phyloP scores from a whole-genome alignment of 225 moss, liverwort and hornwort genomes.

The Ulota crispa region DNA sequence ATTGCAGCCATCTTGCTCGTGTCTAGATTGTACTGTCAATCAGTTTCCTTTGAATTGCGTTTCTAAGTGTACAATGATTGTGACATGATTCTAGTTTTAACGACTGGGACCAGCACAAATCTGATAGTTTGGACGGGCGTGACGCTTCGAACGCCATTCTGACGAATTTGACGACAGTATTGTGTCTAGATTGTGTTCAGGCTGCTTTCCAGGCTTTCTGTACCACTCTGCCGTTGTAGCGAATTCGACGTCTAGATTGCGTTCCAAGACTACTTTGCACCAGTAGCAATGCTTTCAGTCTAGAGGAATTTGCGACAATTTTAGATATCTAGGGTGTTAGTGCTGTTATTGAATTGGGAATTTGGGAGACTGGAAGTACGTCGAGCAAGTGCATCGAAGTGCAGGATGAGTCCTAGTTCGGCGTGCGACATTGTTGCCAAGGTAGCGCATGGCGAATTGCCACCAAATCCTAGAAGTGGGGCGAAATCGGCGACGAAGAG shows the following conservation, averaged over 20 bases:
- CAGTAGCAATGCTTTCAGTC: neutral
- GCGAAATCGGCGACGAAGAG: conserved; percentile 18
- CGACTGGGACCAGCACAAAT: neutral
- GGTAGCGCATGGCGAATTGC: conserved; percentile 18
- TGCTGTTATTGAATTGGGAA: neutral
- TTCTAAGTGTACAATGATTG: neutral
- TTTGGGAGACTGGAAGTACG: neutral
- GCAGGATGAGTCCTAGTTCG: conserved; percentile 30
- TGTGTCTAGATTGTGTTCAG: no score
- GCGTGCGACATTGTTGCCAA: conserved; percentile 17
- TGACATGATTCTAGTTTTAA: neutral
- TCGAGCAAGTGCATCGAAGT: neutral
- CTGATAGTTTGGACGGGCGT: neutral
- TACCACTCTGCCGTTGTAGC: neutral
- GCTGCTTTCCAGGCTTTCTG: neutral
- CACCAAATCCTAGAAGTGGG: neutral
- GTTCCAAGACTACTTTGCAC: neutral
- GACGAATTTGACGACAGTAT: neutral
- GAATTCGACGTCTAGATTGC: neutral
- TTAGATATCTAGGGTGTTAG: neutral
- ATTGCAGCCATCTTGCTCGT: no score
- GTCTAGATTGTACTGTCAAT: neutral
- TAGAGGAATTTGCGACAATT: neutral
- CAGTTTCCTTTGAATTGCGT: neutral
- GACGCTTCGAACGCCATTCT: neutral